These are phyloP conservation scores for Phytophthora syringae DNA, from an alignment of 352 stramenopile species.

Conservation along the genomic window DNA sequence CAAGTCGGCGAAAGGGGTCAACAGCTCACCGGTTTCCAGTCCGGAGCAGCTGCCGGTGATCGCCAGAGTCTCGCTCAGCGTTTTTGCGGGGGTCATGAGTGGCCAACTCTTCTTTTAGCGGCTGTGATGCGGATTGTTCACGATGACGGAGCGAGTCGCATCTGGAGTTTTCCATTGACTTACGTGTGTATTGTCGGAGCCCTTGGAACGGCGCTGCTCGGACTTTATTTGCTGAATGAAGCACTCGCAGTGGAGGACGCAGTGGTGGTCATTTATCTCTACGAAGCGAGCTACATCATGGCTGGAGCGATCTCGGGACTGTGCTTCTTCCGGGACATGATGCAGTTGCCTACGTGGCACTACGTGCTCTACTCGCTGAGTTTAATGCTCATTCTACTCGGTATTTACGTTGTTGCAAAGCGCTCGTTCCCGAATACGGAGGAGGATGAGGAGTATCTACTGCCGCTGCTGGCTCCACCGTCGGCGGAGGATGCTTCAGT, in stretches of 20 bases:
- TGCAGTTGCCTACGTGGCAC: conserved; percentile 62
- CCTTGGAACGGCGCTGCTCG: conserved; percentile 65
- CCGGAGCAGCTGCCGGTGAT: conserved; percentile 40
- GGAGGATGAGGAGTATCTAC: conserved; percentile 64
- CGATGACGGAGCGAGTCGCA: conserved; percentile 48
- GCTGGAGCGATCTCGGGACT: conserved; percentile 74
- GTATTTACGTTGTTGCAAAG: conserved; percentile 76
- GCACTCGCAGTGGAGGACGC: conserved; percentile 84
- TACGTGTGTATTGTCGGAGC: conserved; percentile 74
- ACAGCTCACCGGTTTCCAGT: conserved; percentile 31
- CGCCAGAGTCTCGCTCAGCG: conserved; percentile 60
- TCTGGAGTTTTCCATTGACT: conserved; percentile 66
- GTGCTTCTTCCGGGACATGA: conserved; percentile 87
- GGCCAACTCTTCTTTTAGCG: conserved; percentile 84
- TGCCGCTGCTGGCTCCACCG: conserved; percentile 56
- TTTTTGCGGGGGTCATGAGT: conserved; percentile 74
- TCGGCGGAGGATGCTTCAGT: conserved; percentile 51
- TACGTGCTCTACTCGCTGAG: conserved; percentile 81
- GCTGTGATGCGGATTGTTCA: conserved; percentile 71
- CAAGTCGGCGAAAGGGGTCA: conserved; percentile 31
- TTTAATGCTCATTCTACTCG: conserved; percentile 70
- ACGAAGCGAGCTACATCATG: conserved; percentile 85
- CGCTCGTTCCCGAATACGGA: conserved; percentile 42
- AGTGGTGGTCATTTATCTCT: conserved; percentile 85
- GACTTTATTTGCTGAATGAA: conserved; percentile 78